Evolutionary conservation across 768 basidiomycete species (phyloP), one percentile per base, ranked within the genome.

Genomic region (Mycena sanguinolenta): DNA sequence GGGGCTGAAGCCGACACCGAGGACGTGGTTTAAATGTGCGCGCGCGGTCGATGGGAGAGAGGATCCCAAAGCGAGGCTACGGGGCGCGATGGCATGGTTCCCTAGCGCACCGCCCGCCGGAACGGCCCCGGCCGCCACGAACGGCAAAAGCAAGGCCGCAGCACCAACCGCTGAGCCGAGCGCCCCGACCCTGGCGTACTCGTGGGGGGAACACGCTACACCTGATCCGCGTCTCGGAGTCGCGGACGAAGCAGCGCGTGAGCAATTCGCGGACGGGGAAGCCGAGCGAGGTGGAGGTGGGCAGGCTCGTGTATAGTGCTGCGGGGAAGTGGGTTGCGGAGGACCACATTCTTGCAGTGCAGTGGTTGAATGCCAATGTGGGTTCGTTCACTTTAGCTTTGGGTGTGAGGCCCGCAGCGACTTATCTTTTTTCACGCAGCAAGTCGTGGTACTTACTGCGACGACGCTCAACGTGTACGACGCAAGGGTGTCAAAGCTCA

Each of bases 341-440:
- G 34, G 88, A 88, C 30, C 85, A 88, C 64, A 87, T 96, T 23
- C 81, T 94, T 39, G 90, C 91, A 10, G 69, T 98, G 36, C 92
- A 96, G 72, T 98, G 97, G 98, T 84, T 96, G 75, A 97, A 95
- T 79, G 83, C 84, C 68, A 89, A 91, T 82, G 97, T 98, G 83
- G 82, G 96, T 90, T 77, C 78, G 75, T 82, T 82, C 73, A 25
- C 72, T 69, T 44, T 63, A 60, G 27, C 19, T 65, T 60, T 58
- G 54, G 62, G 66, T 55, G 61, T 28, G 36, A 50, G 19, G 23
- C 38, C 58, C 53, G 19, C n/a, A 46, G 63, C 36, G 28, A 50
- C 69, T 63, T 6, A 66, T 55, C 50, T 32, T 73, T 69, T 32
- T 73, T 69, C 44, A 63, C 60, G 23, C 60, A 95, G 94, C 92